These are phyloP conservation scores for Sarocladiaceae sp. DNA, from an alignment of 2,329 filamentous ascomycete genomes.

Conservation along the genomic window DNA sequence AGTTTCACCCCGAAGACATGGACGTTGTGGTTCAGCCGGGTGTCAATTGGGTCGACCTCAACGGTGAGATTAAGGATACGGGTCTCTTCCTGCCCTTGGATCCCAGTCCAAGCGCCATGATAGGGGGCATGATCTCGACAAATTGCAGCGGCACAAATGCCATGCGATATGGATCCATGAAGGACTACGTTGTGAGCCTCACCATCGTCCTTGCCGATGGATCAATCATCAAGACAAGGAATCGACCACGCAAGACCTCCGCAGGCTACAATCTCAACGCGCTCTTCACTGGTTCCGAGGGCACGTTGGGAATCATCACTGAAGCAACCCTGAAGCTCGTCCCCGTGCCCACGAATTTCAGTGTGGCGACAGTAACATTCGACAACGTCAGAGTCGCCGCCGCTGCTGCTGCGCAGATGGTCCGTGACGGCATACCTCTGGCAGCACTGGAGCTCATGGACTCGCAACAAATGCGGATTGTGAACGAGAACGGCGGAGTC, in stretches of 20 bases:
- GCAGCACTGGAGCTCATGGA: constrained; percentile 61
- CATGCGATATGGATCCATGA: constrained; percentile 66
- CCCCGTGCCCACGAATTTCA: constrained; percentile 54
- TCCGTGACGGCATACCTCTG: constrained; percentile 58
- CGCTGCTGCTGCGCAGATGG: constrained; percentile 55
- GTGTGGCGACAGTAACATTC: constrained; percentile 60
- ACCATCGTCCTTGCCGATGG: constrained; percentile 67
- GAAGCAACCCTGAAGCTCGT: constrained; percentile 64
- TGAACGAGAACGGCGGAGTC: constrained; percentile 56
- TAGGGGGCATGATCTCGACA: constrained; percentile 59
- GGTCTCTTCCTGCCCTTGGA: constrained; percentile 66
- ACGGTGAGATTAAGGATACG: constrained; percentile 53
- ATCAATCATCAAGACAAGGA: constrained; percentile 57
- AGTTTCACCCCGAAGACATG: constrained; percentile 61
- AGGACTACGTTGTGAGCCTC: constrained; percentile 66
- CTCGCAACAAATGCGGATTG: constrained; percentile 60
- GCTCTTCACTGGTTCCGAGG: constrained; percentile 65
- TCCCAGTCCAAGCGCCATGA: constrained; percentile 54
- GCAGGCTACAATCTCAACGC: constrained; percentile 67
- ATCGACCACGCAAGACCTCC: constrained; percentile 60
- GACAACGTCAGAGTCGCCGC: constrained; percentile 54
- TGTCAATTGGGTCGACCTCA: constrained; percentile 62
- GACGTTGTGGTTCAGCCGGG: constrained; percentile 66
- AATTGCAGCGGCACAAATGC: constrained; percentile 60
- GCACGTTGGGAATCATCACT: constrained; percentile 64